Evolutionary conservation across 2,329 filamentous ascomycete genomes (phyloP).

Genomic region (Pseudogymnoascus sp.): DNA sequence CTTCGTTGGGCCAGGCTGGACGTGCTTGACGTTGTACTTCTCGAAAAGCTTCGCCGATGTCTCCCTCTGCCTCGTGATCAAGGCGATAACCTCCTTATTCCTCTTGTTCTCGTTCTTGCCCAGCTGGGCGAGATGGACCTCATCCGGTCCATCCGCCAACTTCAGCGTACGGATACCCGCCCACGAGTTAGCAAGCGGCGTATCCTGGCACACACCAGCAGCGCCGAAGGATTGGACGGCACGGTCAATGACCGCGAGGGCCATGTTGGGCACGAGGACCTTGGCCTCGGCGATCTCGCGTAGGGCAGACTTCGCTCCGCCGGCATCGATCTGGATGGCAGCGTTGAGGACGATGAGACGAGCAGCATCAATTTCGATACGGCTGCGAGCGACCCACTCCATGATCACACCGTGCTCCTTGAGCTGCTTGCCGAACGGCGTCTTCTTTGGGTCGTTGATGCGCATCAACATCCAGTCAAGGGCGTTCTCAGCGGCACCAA

Average conservation of each 20-base stretch:
- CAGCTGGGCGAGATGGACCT: constrained; percentile 82
- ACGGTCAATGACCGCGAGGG: constrained; percentile 83
- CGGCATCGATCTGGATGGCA: constrained; percentile 86
- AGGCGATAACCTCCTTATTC: constrained; percentile 51
- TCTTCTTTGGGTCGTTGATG: constrained; percentile 86
- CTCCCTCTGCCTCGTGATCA: constrained; percentile 56
- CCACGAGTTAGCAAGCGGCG: constrained; percentile 80
- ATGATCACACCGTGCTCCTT: constrained; percentile 88
- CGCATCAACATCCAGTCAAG: constrained; percentile 92
- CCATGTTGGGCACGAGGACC: constrained; percentile 75
- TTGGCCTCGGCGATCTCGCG: constrained; percentile 95
- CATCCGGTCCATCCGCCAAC: constrained; percentile 89
- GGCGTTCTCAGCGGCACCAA: constrained; percentile 83
- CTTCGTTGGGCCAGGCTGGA: constrained; percentile 22
- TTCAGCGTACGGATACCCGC: constrained; percentile 71
- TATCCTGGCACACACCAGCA: constrained; percentile 88
- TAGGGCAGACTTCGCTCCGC: constrained; percentile 79
- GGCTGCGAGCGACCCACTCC: constrained; percentile 86
- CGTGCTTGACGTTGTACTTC: constrained; percentile 43
- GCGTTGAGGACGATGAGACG: constrained; percentile 89
- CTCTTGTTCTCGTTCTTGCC: constrained; percentile 73
- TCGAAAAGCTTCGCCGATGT: constrained; percentile 59
- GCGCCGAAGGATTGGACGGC: constrained; percentile 90
- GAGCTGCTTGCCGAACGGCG: constrained; percentile 81
- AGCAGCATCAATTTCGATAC: constrained; percentile 88